phyloP scores from a whole-genome alignment of 1,139 yeast genomes.

The Yamadazyma triangularis region DNA sequence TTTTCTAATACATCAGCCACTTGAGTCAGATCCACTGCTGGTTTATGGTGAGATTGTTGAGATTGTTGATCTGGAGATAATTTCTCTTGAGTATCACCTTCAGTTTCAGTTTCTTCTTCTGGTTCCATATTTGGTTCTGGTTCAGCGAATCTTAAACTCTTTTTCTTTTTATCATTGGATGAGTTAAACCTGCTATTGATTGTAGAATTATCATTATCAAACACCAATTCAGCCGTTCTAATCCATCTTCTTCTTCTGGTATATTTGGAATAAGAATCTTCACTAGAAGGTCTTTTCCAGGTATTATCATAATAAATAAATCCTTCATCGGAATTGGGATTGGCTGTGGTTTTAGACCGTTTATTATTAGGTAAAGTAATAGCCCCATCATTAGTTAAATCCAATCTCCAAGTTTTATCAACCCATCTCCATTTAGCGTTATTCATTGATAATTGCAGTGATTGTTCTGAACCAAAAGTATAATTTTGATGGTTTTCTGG shows the following conservation, averaged over 20 bases:
- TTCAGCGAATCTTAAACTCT: conserved; percentile 40
- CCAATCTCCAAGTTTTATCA: conserved; percentile 87
- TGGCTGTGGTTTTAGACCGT: conserved; percentile 65
- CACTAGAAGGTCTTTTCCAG: conserved; percentile 89
- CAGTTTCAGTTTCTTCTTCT: conserved; percentile 1
- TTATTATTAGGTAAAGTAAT: conserved; percentile 63
- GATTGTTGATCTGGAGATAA: conserved; percentile 1
- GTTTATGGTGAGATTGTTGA: not conserved
- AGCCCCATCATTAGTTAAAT: conserved; percentile 83
- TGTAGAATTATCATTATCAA: conserved; percentile 17
- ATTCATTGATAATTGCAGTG: conserved; percentile 14
- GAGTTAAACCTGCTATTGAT: conserved; percentile 11
- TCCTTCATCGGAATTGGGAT: conserved; percentile 79
- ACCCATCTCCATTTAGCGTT: conserved; percentile 89
- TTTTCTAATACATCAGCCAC: conserved; percentile 9
- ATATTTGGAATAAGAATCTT: conserved; percentile 83
- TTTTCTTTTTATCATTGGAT: conserved; percentile 22
- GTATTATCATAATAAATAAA: conserved; percentile 86
- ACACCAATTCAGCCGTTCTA: conserved; percentile 83
- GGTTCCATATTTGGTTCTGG: conserved; percentile 4
- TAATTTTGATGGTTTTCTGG: conserved; percentile 34
- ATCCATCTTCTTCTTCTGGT: conserved; percentile 96
- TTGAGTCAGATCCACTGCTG: conserved; percentile 5
- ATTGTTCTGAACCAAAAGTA: conserved; percentile 16
- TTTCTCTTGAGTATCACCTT: conserved; percentile 1